phyloP scores from a whole-genome alignment of 202 grass and related monocot genomes.

The Zoysia matrella region DNA sequence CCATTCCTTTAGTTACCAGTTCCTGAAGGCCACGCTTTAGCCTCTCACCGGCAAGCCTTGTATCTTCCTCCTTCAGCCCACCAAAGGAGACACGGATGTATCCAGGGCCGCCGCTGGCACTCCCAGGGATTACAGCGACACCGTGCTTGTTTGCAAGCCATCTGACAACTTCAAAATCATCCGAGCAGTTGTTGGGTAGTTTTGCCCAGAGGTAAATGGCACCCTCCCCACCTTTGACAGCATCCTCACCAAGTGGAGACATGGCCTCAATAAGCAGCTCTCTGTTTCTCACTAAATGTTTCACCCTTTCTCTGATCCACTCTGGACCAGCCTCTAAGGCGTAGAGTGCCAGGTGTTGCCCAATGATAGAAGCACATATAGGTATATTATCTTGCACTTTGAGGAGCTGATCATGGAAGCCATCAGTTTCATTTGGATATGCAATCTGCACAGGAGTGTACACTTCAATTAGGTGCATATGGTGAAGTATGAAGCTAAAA shows the following conservation, averaged over 20 bases:
- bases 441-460: conserved; percentile 74
- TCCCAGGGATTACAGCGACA: conserved; percentile 79
- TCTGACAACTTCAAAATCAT: conserved; percentile 84
- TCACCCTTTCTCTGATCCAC: conserved; percentile 81
- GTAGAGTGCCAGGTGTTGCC: conserved; percentile 82
- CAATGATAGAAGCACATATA: conserved; percentile 90
- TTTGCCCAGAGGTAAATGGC: conserved; percentile 98
- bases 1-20: conserved; percentile 85
- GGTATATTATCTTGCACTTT: conserved; percentile 99
- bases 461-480: conserved; percentile 2
- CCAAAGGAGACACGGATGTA: conserved; percentile 84
- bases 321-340: conserved; percentile 70
- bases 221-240: conserved; percentile 85
- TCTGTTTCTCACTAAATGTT: conserved; percentile 74
- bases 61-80: conserved; percentile 76
- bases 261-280: conserved; percentile 71
- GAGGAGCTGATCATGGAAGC: conserved; percentile 82
- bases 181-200: conserved; percentile 65
- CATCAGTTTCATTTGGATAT: conserved; percentile 68
- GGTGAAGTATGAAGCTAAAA: conserved; percentile 25
- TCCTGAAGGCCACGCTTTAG: conserved; percentile 73
- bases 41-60: conserved; percentile 64
- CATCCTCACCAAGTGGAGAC: conserved; percentile 71
- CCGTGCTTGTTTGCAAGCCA: conserved; percentile 87
- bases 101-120: conserved; percentile 70